Evolutionary conservation across 106 monocot genomes (phyloP).

Genomic region (Dendrobium officinale): DNA sequence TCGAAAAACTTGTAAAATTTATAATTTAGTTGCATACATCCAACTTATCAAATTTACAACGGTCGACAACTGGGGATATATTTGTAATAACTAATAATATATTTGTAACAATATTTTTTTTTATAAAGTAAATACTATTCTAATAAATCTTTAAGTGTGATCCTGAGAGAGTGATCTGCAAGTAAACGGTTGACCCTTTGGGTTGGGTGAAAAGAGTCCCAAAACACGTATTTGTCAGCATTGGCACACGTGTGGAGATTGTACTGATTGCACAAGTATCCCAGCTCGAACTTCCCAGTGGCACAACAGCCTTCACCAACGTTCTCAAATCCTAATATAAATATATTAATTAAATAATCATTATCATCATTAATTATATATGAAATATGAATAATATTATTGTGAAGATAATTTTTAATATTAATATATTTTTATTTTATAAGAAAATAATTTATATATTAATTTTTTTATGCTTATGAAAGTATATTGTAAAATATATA

Average conservation of each 20-base stretch:
- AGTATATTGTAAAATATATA: too few relatives aligned
- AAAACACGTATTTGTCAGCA: constrained; percentile 52
- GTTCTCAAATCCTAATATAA: constrained; percentile 42
- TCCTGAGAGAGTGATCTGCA: constrained; percentile 7
- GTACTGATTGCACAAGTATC: constrained; percentile 31
- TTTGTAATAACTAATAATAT: background rate
- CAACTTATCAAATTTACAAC: background rate
- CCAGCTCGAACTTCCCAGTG: constrained; percentile 50
- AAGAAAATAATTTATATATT: too few relatives aligned
- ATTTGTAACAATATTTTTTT: background rate
- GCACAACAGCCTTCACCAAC: constrained; percentile 45
- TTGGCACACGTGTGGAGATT: constrained; percentile 35
- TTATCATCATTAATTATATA: too few relatives aligned
- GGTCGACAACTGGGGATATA: too few relatives aligned
- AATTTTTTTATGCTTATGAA: too few relatives aligned
- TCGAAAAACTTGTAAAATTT: too few relatives aligned
- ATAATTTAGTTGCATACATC: too few relatives aligned
- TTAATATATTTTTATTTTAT: too few relatives aligned
- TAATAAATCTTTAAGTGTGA: constrained; percentile 15
- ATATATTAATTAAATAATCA: background rate
- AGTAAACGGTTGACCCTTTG: constrained; percentile 35
- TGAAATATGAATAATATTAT: too few relatives aligned
- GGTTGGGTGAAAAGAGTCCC: constrained; percentile 63
- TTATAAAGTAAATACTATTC: background rate
- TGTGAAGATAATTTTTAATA: too few relatives aligned